Percentiles rank a stretch among this genome's conserved stretches.
Conservation (phyloP, 1,284 basidiomycete species). For the Ceratobasidium sp. region DNA sequence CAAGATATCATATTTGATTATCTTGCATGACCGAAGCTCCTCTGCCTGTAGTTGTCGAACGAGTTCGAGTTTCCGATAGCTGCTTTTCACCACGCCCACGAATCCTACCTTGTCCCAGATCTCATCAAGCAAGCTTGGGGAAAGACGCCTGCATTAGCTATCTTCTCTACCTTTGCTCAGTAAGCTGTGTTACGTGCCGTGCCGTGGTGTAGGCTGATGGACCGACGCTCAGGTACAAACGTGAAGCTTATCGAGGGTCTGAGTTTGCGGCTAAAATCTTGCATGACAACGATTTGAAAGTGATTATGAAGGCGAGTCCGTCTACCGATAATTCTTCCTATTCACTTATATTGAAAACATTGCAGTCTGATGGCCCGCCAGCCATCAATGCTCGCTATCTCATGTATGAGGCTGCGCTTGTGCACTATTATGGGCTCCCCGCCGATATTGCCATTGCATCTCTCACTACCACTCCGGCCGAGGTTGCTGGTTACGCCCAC, state of each 20-base stretch:
- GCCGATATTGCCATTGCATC: constrained; percentile 73
- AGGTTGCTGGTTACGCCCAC: constrained; percentile 81
- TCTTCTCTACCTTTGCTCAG: constrained; percentile 76
- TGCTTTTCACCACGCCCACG: constrained; percentile 88
- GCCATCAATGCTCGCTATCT: constrained; percentile 82
- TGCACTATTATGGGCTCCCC: constrained; percentile 79
- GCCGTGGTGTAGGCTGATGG: constrained; percentile 26
- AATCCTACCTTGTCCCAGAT: constrained; percentile 87
- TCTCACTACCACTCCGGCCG: constrained; percentile 83
- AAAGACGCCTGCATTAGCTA: constrained; percentile 73
- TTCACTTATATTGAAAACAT: no score
- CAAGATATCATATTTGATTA: constrained; percentile 22
- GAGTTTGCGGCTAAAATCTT: constrained; percentile 88
- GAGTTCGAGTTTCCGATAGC: constrained; percentile 87
- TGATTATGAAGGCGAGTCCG: constrained; percentile 77
- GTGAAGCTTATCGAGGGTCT: constrained; percentile 85
- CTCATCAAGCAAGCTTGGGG: constrained; percentile 78
- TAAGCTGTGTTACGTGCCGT: constrained; percentile 57
- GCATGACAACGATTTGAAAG: constrained; percentile 76
- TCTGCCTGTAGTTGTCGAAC: constrained; percentile 71
- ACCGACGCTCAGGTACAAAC: constrained; percentile 72
- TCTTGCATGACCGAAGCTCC: constrained; percentile 38
- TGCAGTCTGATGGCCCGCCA: constrained; percentile 60
- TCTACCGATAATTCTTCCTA: neutral
- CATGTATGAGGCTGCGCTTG: constrained; percentile 87